A percentile compares a stretch with the other conserved stretches of the same genome.
Evolutionary conservation across 768 basidiomycete genomes (phyloP).

Genomic region (Sutorius australiensis): DNA sequence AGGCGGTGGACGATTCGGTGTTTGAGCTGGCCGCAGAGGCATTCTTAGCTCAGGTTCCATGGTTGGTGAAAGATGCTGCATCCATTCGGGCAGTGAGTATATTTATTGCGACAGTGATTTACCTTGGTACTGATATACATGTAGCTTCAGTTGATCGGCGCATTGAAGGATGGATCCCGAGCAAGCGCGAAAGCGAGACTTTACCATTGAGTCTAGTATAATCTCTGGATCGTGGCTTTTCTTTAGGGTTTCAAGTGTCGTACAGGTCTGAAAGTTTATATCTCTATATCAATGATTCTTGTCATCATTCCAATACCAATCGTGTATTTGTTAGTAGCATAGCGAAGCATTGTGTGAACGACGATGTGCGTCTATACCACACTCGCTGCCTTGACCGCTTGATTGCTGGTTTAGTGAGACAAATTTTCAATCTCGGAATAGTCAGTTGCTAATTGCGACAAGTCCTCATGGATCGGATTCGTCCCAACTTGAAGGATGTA

Average conservation of each 20-base stretch:
- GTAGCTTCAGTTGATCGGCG: background rate
- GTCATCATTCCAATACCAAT: too few species aligned
- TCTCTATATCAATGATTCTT: background rate
- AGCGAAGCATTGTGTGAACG: too few species aligned
- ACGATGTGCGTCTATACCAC: too few species aligned
- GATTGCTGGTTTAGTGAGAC: too few species aligned
- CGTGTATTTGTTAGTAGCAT: background rate
- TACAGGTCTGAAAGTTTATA: background rate
- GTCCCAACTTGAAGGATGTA: too few species aligned
- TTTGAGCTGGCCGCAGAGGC: conserved; percentile 12
- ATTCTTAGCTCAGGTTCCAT: conserved; percentile 6
- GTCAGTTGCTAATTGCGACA: too few species aligned
- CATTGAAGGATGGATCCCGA: background rate
- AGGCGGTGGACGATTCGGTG: conserved; percentile 1
- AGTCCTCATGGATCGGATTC: too few species aligned
- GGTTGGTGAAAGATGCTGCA: conserved; percentile 1
- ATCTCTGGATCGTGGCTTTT: background rate
- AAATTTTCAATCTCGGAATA: too few species aligned
- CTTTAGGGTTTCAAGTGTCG: background rate
- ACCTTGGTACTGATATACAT: background rate
- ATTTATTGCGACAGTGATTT: background rate
- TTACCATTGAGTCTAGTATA: background rate
- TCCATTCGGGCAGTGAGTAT: conserved; percentile 6
- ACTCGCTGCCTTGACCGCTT: too few species aligned
- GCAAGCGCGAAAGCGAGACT: background rate